Conservation (phyloP, 1,139 yeast species). For the Hansenula sp. region DNA sequence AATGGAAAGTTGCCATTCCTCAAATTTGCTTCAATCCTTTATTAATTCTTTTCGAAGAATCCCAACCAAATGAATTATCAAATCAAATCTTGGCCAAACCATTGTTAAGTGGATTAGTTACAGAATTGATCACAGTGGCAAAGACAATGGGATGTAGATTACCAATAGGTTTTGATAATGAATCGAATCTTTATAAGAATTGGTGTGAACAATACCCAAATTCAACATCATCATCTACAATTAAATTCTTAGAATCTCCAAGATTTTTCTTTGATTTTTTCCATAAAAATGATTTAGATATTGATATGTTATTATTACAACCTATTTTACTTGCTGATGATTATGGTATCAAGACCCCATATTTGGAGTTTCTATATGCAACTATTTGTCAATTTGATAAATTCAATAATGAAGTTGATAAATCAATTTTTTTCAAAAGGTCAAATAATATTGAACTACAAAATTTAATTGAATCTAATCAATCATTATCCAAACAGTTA, state of each 20-base stretch:
- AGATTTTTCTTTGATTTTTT: conserved; percentile 57
- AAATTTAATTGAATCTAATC: conserved; percentile 18
- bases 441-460: conserved; percentile 24
- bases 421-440: conserved; percentile 35
- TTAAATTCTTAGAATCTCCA: conserved; percentile 43
- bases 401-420: conserved; percentile 37
- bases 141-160: conserved; percentile 76
- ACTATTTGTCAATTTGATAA: conserved; percentile 65
- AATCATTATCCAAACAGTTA: conserved; percentile 8
- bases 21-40: conserved; percentile 75
- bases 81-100: conserved; percentile 81
- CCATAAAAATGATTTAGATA: conserved; percentile 50
- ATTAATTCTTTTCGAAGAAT: conserved; percentile 67
- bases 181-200: conserved; percentile 49
- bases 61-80: conserved; percentile 53
- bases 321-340: conserved; percentile 89
- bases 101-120: conserved; percentile 70
- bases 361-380: conserved; percentile 82
- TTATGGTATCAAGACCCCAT: conserved; percentile 80
- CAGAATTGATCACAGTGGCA: conserved; percentile 70
- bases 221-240: conserved; percentile 1
- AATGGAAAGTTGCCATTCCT: conserved; percentile 84
- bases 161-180: conserved; percentile 63
- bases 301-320: conserved; percentile 74
- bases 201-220: conserved; percentile 41